A percentile compares a stretch with the other conserved stretches of the same genome.
Evolutionary conservation across 495 filamentous ascomycete species (phyloP).

Genomic region (Hypoxylon lienhwacheense): DNA sequence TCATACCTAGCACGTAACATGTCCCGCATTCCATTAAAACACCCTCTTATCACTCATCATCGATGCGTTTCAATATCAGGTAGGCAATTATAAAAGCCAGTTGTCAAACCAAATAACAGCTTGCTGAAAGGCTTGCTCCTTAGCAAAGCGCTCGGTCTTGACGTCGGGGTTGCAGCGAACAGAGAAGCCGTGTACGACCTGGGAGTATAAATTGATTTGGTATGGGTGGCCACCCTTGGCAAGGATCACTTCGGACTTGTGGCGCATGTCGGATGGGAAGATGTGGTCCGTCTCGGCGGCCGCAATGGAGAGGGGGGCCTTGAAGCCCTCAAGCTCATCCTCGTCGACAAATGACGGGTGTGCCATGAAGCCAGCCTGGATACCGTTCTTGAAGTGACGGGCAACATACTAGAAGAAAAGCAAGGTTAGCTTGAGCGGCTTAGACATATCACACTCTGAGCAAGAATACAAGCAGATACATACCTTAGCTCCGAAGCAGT

Average conservation of each 20-base stretch:
- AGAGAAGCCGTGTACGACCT: slow-evolving; percentile 79
- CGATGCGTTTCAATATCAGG: background rate
- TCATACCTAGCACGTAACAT: no score
- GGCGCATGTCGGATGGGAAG: slow-evolving; percentile 75
- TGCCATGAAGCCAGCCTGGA: slow-evolving; percentile 66
- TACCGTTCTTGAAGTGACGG: slow-evolving; percentile 52
- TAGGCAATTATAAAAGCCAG: slow-evolving; percentile 44
- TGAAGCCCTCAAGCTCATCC: slow-evolving; percentile 72
- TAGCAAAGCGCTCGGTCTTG: slow-evolving; percentile 68
- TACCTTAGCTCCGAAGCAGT: slow-evolving; percentile 76
- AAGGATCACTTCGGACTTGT: slow-evolving; percentile 56
- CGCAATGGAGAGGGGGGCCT: slow-evolving; percentile 72
- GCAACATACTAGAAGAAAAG: slow-evolving; percentile 51
- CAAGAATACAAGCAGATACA: slow-evolving; percentile 10
- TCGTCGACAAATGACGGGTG: slow-evolving; percentile 77
- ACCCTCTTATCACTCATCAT: background rate
- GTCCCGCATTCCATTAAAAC: no score
- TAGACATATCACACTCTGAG: background rate
- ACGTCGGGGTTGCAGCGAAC: slow-evolving; percentile 67
- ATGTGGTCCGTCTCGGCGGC: slow-evolving; percentile 79
- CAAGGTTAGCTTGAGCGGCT: slow-evolving; percentile 4
- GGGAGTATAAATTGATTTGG: slow-evolving; percentile 80
- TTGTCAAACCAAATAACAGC: slow-evolving; percentile 76
- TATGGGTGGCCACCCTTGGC: slow-evolving; percentile 66
- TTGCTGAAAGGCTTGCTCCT: slow-evolving; percentile 84